Evolutionary conservation across 768 basidiomycete genomes (phyloP).

Genomic region (Arthromyces matolae): DNA sequence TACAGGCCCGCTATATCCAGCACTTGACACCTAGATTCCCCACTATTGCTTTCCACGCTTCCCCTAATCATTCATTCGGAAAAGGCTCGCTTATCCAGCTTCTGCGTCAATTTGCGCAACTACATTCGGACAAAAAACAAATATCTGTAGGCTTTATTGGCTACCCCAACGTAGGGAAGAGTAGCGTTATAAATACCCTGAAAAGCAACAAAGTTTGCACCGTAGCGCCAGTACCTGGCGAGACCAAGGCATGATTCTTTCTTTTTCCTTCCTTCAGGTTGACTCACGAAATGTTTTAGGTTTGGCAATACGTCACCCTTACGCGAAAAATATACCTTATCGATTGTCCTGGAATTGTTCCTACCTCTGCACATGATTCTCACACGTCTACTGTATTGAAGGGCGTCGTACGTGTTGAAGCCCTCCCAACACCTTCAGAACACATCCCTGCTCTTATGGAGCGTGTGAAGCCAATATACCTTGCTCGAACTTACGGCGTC

Average conservation of each 20-base stretch:
- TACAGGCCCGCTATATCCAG: slow-evolving; percentile 90
- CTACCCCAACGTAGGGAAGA: slow-evolving; percentile 98
- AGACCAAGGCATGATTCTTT: slow-evolving; percentile 69
- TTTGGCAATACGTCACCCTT: slow-evolving; percentile 99
- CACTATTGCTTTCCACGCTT: slow-evolving; percentile 97
- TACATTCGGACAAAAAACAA: slow-evolving; percentile 98
- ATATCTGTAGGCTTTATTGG: slow-evolving; percentile 98
- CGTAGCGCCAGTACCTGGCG: slow-evolving; percentile 95
- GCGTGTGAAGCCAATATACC: slow-evolving; percentile 90
- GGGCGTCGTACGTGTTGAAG: slow-evolving; percentile 95
- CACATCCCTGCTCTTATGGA: slow-evolving; percentile 86
- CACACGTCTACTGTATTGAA: slow-evolving; percentile 92
- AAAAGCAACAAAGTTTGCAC: slow-evolving; percentile 97
- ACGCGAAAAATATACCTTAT: slow-evolving; percentile 97
- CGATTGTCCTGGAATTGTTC: slow-evolving; percentile 98
- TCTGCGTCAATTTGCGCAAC: slow-evolving; percentile 91
- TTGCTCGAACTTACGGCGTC: slow-evolving; percentile 80
- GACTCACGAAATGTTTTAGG: slow-evolving; percentile 72
- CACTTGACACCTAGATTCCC: slow-evolving; percentile 93
- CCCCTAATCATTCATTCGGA: slow-evolving; percentile 97
- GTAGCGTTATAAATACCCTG: slow-evolving; percentile 95
- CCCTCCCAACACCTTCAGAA: slow-evolving; percentile 86
- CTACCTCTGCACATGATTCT: slow-evolving; percentile 86
- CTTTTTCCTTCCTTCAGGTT: too few relatives aligned
- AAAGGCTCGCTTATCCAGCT: slow-evolving; percentile 98